Percentiles rank a stretch among this genome's conserved stretches.
Evolutionary conservation across 371 early-diverging fungal genomes (phyloP).

Genomic region (Caulochytrium protostelioides): DNA sequence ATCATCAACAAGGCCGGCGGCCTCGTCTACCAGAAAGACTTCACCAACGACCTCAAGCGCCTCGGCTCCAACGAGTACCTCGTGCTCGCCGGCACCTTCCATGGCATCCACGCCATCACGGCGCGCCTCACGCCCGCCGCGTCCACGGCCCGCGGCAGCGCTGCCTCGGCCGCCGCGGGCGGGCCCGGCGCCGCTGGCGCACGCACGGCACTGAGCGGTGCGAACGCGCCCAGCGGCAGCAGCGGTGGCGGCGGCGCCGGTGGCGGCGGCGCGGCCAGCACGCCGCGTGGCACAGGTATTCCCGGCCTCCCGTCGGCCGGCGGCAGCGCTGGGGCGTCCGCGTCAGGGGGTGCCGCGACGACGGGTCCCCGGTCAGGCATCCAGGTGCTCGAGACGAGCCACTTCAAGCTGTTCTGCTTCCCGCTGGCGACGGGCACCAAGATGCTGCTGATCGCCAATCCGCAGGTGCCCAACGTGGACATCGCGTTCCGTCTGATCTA

Average conservation of each 20-base stretch:
- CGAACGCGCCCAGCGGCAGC: too few relatives aligned
- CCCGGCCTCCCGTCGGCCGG: too few relatives aligned
- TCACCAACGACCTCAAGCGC: constrained; percentile 49
- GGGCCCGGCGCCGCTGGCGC: too few relatives aligned
- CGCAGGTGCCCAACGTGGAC: constrained; percentile 47
- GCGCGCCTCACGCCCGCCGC: constrained; percentile 70
- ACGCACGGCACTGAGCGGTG: too few relatives aligned
- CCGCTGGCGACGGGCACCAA: constrained; percentile 69
- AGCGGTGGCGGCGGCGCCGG: too few relatives aligned
- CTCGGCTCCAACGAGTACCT: constrained; percentile 84
- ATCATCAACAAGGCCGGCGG: constrained; percentile 95
- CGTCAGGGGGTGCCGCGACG: too few relatives aligned
- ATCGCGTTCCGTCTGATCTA: constrained; percentile 52
- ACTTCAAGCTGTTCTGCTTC: constrained; percentile 71
- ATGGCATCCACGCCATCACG: constrained; percentile 92
- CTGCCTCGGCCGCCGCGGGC: too few relatives aligned
- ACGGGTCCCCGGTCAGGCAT: constrained; percentile 55
- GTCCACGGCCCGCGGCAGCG: too few relatives aligned
- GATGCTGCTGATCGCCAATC: constrained; percentile 69
- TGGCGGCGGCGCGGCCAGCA: constrained; percentile 5
- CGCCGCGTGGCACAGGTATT: too few relatives aligned
- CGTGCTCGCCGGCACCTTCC: constrained; percentile 89
- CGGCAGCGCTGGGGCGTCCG: too few relatives aligned
- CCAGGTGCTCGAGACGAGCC: constrained; percentile 73
- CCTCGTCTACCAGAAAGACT: constrained; percentile 79